Evolutionary conservation across 1,284 basidiomycete genomes (phyloP).

Genomic region (Jaminaea rosea): DNA sequence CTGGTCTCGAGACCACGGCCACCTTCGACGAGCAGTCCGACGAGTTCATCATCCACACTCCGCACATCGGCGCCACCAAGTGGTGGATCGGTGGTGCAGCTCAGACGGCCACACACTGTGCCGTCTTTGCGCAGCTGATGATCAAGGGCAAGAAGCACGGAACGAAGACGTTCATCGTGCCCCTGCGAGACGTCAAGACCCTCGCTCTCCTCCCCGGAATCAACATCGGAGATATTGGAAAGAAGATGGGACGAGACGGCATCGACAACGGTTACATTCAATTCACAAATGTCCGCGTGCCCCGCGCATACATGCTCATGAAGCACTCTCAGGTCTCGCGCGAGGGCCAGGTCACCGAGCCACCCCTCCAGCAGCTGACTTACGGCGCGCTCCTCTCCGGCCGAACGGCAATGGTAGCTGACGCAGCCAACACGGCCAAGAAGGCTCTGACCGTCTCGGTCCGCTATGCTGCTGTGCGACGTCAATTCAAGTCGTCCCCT

Average conservation of each 20-base stretch:
- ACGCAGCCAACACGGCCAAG: constrained; percentile 53
- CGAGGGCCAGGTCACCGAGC: constrained; percentile 50
- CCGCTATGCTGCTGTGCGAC: constrained; percentile 54
- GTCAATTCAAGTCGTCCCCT: constrained; percentile 52
- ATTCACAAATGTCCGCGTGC: constrained; percentile 56
- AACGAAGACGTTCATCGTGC: constrained; percentile 56
- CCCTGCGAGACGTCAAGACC: constrained; percentile 53
- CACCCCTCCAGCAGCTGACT: constrained; percentile 55
- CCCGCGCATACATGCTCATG: constrained; percentile 56
- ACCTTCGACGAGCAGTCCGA: constrained; percentile 54
- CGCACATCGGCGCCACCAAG: constrained; percentile 45
- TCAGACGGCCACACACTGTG: constrained; percentile 55
- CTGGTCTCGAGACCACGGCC: constrained; percentile 56
- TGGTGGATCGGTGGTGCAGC: constrained; percentile 55
- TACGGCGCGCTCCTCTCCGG: constrained; percentile 56
- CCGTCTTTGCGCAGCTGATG: constrained; percentile 55
- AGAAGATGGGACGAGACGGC: constrained; percentile 57
- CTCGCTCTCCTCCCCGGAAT: constrained; percentile 50
- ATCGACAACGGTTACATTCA: constrained; percentile 50
- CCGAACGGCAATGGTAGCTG: constrained; percentile 54
- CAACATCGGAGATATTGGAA: constrained; percentile 56
- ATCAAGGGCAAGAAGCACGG: constrained; percentile 54
- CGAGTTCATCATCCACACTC: constrained; percentile 56
- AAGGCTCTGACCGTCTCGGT: constrained; percentile 54
- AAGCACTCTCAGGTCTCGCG: constrained; percentile 56